A percentile compares a stretch with the other conserved stretches of the same genome.
These are phyloP conservation scores for Lithohypha guttulata DNA, from an alignment of 2,329 filamentous ascomycete species.

Conservation along the genomic window DNA sequence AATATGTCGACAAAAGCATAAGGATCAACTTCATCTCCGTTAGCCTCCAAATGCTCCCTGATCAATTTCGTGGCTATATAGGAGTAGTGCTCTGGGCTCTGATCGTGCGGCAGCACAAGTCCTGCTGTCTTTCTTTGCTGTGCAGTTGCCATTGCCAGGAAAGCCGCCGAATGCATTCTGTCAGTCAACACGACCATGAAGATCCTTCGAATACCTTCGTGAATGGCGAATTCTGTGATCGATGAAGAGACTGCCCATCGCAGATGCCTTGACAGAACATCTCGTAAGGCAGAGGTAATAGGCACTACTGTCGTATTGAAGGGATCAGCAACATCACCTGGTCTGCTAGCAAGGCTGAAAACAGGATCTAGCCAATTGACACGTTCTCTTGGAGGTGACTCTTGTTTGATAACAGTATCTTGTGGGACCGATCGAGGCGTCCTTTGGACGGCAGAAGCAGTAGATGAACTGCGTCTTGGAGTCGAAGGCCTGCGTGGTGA, in stretches of 20 bases:
- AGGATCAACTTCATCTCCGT: slow-evolving; percentile 7
- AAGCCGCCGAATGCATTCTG: slow-evolving; percentile 2
- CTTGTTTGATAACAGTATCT: not conserved
- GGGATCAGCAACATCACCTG: not conserved
- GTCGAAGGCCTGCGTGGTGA: not conserved
- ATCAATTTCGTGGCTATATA: slow-evolving; percentile 14
- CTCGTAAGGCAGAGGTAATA: not conserved
- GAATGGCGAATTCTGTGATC: slow-evolving; percentile 1
- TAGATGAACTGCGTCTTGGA: not conserved
- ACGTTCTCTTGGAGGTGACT: not conserved
- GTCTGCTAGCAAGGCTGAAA: not conserved
- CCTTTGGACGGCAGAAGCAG: not conserved
- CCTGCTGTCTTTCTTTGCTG: slow-evolving; percentile 1
- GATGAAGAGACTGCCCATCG: slow-evolving; percentile 5
- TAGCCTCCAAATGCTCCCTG: slow-evolving; percentile 10
- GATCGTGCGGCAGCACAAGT: slow-evolving; percentile 2
- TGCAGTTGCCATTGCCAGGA: slow-evolving; percentile 6
- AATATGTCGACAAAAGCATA: slow-evolving; percentile 16
- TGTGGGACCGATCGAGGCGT: not conserved
- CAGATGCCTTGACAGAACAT: not conserved
- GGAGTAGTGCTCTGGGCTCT: slow-evolving; percentile 14
- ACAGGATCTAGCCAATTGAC: not conserved
- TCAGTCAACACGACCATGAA: not conserved
- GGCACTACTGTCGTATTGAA: not conserved
- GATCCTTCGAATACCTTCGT: slow-evolving; percentile 4